Evolutionary conservation across 768 basidiomycete species (phyloP).

Genomic region (Mycena chlorophos): DNA sequence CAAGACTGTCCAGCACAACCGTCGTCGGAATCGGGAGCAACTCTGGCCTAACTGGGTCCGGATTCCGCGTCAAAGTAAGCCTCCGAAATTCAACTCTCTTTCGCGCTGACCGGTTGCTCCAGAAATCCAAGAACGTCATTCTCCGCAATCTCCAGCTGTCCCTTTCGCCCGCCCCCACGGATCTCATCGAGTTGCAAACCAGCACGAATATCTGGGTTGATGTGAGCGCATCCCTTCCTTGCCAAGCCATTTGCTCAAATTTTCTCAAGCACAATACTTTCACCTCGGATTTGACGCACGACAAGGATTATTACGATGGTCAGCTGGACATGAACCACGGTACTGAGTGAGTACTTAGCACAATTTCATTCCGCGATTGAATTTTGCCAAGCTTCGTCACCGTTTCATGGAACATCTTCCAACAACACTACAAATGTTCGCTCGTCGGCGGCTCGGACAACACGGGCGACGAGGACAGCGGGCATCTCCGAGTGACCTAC

Average conservation of each 20-base stretch:
- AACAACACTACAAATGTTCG: slow-evolving; percentile 20
- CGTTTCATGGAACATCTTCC: slow-evolving; percentile 22
- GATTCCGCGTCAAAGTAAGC: slow-evolving; percentile 21
- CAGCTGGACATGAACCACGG: slow-evolving; percentile 21
- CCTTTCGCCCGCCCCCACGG: slow-evolving; percentile 15
- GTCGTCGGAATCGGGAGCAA: slow-evolving; percentile 16
- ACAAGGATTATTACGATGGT: slow-evolving; percentile 22
- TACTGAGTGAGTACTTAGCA: slow-evolving; percentile 9
- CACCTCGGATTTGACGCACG: slow-evolving; percentile 17
- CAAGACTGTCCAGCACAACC: slow-evolving; percentile 11
- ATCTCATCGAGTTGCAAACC: slow-evolving; percentile 20
- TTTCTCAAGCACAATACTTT: slow-evolving; percentile 16
- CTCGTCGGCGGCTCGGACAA: slow-evolving; percentile 20
- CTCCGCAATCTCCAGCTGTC: slow-evolving; percentile 19
- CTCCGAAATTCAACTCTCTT: background rate
- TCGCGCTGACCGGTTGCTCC: background rate
- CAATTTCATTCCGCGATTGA: background rate
- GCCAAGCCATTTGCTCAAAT: background rate
- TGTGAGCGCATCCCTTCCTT: slow-evolving; percentile 2
- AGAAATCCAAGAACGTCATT: slow-evolving; percentile 22
- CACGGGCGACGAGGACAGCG: slow-evolving; percentile 20
- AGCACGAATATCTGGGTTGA: slow-evolving; percentile 21
- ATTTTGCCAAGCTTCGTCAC: slow-evolving; percentile 10
- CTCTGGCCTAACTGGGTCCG: slow-evolving; percentile 18
- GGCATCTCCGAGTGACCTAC: slow-evolving; percentile 21